These are phyloP conservation scores for Quaeritorhiza haematococci DNA, from an alignment of 371 early-diverging fungal genomes.

Conservation along the genomic window DNA sequence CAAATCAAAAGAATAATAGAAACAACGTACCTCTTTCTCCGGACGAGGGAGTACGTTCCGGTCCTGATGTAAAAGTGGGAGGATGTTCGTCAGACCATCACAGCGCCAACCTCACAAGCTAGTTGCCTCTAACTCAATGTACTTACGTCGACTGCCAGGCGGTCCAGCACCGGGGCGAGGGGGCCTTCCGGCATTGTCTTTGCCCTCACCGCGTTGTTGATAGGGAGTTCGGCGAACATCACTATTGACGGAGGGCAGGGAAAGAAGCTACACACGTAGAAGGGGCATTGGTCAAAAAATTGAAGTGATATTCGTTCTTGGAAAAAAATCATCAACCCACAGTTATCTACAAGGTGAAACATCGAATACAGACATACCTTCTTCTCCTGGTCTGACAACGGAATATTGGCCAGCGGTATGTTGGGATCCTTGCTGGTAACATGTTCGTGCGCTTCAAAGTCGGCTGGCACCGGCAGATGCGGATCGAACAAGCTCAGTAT, in stretches of 20 bases:
- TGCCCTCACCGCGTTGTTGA: conserved; percentile 6
- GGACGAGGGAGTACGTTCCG: too few species aligned
- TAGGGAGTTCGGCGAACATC: conserved; percentile 7
- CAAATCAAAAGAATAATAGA: neutral
- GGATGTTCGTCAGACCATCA: neutral
- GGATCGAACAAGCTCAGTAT: conserved; percentile 32
- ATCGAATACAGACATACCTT: conserved; percentile 19
- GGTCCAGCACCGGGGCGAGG: neutral
- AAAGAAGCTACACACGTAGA: conserved; percentile 10
- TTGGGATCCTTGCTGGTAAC: conserved; percentile 12
- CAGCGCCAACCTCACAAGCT: neutral
- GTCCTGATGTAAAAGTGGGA: too few species aligned
- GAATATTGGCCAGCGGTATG: conserved; percentile 38
- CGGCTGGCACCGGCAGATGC: conserved; percentile 21
- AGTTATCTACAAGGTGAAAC: neutral
- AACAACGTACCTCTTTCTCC: neutral
- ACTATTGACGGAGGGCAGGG: conserved; percentile 19
- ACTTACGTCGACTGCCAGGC: neutral
- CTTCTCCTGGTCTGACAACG: conserved; percentile 39
- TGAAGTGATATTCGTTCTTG: neutral
- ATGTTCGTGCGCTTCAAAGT: conserved; percentile 17
- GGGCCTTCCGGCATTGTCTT: conserved; percentile 2
- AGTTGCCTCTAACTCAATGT: neutral
- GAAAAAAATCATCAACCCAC: neutral
- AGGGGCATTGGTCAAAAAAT: neutral